phyloP scores from a whole-genome alignment of 2,329 filamentous ascomycete species.

The Chaetomiaceae sp. region DNA sequence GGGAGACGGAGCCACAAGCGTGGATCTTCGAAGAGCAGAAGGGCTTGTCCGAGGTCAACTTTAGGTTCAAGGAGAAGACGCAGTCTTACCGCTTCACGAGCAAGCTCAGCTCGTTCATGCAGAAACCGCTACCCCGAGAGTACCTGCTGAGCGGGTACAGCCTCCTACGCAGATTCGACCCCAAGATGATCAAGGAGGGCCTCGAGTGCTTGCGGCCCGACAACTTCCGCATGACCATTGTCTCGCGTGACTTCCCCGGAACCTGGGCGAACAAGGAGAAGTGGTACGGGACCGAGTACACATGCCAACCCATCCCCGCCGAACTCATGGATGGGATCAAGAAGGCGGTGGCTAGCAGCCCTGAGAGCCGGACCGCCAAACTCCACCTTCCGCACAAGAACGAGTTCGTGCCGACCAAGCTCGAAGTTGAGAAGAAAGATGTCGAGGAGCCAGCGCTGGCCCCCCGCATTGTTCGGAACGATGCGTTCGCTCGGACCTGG shows the following conservation, averaged over 20 bases:
- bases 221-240: slow-evolving; percentile 80
- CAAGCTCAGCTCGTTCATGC: slow-evolving; percentile 81
- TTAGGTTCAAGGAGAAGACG: slow-evolving; percentile 91
- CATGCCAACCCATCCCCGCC: slow-evolving; percentile 69
- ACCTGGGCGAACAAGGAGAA: slow-evolving; percentile 85
- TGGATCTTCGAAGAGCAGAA: slow-evolving; percentile 96
- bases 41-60: slow-evolving; percentile 85
- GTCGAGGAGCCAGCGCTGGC: slow-evolving; percentile 67
- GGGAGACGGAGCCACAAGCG: slow-evolving; percentile 72
- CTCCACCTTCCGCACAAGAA: slow-evolving; percentile 89
- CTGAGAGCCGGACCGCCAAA: slow-evolving; percentile 58
- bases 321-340: slow-evolving; percentile 70
- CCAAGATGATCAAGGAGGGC: slow-evolving; percentile 68
- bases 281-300: slow-evolving; percentile 98
- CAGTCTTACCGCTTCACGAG: slow-evolving; percentile 87
- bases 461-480: slow-evolving; percentile 81
- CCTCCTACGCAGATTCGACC: slow-evolving; percentile 74
- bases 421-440: slow-evolving; percentile 93
- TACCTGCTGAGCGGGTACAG: slow-evolving; percentile 79
- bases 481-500: slow-evolving; percentile 77
- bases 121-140: slow-evolving; percentile 80
- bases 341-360: slow-evolving; percentile 55
- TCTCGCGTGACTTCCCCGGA: slow-evolving; percentile 79
- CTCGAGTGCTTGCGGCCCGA: slow-evolving; percentile 74
- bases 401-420: slow-evolving; percentile 88